A percentile compares a stretch with the other conserved stretches of the same genome.
Conservation (phyloP, 768 basidiomycete genomes). For the Podaxis sp. region DNA sequence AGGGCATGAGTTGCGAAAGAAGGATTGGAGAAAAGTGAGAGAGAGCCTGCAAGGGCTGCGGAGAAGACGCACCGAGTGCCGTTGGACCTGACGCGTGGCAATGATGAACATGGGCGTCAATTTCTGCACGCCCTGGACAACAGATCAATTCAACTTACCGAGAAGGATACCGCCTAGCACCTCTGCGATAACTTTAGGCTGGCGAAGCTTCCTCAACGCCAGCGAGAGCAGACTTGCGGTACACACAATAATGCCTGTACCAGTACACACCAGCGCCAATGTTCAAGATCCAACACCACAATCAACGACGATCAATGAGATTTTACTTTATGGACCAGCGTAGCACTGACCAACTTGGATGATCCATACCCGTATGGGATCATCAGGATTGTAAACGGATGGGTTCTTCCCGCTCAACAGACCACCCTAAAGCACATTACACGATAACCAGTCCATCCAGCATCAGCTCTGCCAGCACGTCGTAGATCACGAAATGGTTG, state of each 20-base stretch:
- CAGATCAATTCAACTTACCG: constrained; percentile 34
- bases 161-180: constrained; percentile 89
- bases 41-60: no score
- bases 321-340: not conserved
- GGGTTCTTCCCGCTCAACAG: constrained; percentile 77
- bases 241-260: constrained; percentile 74
- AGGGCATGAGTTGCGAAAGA: no score
- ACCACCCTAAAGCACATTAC: constrained; percentile 52
- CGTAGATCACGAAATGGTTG: not conserved
- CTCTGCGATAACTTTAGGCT: constrained; percentile 85
- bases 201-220: constrained; percentile 67
- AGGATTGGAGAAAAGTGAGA: not conserved
- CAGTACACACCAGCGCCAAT: not conserved
- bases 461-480: not conserved
- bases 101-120: not conserved
- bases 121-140: not conserved
- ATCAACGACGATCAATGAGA: constrained; percentile 8
- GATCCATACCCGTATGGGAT: constrained; percentile 78
- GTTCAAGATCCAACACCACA: not conserved
- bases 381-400: constrained; percentile 54
- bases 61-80: constrained; percentile 35
- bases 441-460: not conserved
- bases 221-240: constrained; percentile 78
- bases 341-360: constrained; percentile 66
- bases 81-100: constrained; percentile 39